Evolutionary conservation across 1,284 basidiomycete species (phyloP), one percentile per base, ranked within the genome.

Genomic region (Tylopilus orsonianus): DNA sequence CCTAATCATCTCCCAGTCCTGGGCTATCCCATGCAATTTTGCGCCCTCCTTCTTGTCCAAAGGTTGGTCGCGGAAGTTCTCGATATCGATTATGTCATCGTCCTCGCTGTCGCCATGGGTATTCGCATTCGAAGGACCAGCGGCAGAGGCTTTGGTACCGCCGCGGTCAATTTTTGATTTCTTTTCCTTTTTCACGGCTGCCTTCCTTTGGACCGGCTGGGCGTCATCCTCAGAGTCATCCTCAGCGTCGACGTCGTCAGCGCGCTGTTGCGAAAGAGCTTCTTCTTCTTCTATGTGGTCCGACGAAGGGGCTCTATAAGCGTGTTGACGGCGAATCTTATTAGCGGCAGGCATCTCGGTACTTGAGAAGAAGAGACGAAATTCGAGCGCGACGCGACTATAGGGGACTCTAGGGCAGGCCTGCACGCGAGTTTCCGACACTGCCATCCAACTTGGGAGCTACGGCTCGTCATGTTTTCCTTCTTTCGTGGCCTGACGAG

Each of bases 271-370:
- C 7, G 58, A 58, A 19, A 56, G 57, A 2, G 64, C 65, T 2
- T 75, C 75, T 35, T 83, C 82, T 32, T 83, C 81, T 57, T 86
- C 84, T 30, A 86, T 85, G 47, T 60, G 55, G 33, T 85, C 83
- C n/a, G 76, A 78, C 5, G 77, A 75, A 3, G 72, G 67, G 58
- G 73, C 68, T 48, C 72, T 70, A 19, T 46, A 61, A 12, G 20
- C n/a, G 30, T 74, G 75, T 54, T 61, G 71, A 18, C 60, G 66
- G 52, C 76, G 75, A 46, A 77, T 74, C 38, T 71, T 72, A 43
- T 66, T 70, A 19, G 70, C 64, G 26, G 67, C 62, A 38, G 75
- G 75, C 79, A 80, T 80, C 19, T 16, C 52, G 20, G 47, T n/a
- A n/a, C 50, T 24, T 24, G 27, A 9, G 47, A 24, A 20, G 32